Conservation (phyloP, 192 early-diverging fungal species). For the Coemansia sp. region DNA sequence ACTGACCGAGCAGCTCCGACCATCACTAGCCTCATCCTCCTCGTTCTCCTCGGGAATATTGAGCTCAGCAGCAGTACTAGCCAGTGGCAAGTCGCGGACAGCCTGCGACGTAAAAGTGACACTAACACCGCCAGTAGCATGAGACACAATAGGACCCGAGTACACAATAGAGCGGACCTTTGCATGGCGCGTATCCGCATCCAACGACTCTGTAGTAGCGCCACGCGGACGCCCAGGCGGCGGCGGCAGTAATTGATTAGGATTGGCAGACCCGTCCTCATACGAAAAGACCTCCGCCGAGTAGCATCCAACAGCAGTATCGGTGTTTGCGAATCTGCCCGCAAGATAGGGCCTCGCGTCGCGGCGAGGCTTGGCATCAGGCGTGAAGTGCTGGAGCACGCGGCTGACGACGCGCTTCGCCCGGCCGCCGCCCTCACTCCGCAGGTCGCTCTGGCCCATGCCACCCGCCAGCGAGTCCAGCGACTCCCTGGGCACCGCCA, state of each 20-base stretch:
- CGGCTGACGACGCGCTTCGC: conserved; percentile 47
- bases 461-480: conserved; percentile 10
- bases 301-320: conserved; percentile 40
- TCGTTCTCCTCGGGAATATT: conserved; percentile 21
- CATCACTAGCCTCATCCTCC: not conserved
- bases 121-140: conserved; percentile 43
- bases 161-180: conserved; percentile 46
- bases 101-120: conserved; percentile 49
- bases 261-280: not conserved
- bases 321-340: conserved; percentile 42
- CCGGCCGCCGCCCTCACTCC: not conserved
- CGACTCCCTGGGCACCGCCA: conserved; percentile 16
- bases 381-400: conserved; percentile 29
- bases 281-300: conserved; percentile 40
- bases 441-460: too few relatives aligned
- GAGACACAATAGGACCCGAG: conserved; percentile 39
- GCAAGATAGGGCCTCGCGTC: conserved; percentile 20
- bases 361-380: conserved; percentile 10
- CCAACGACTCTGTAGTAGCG: conserved; percentile 27
- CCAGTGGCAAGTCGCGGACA: conserved; percentile 37
- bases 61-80: conserved; percentile 5
- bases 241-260: not conserved
- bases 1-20: not conserved
- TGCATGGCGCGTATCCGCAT: not conserved
- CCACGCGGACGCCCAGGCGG: conserved; percentile 12